These are phyloP conservation scores for Marsdenia floribunda DNA, from an alignment of 257 asterid species.

Conservation along the genomic window DNA sequence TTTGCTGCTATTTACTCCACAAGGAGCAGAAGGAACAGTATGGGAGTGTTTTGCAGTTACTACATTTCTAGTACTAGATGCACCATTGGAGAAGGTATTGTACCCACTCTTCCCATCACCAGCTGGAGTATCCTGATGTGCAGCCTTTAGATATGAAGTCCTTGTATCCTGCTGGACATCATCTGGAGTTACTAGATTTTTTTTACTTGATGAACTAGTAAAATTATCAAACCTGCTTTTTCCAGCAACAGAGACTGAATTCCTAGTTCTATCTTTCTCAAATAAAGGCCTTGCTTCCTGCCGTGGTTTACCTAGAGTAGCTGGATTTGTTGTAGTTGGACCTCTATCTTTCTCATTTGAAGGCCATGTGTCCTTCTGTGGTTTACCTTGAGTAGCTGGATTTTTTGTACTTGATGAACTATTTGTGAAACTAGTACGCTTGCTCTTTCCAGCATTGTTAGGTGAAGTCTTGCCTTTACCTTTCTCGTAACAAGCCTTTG, in stretches of 20 bases:
- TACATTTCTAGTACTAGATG: background rate
- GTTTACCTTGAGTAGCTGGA: conserved; percentile 8
- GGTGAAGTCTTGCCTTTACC: conserved; percentile 15
- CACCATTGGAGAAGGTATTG: conserved; percentile 6
- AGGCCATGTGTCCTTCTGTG: conserved; percentile 17
- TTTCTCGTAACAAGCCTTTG: conserved; percentile 15
- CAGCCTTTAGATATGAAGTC: conserved; percentile 15
- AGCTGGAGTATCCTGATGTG: conserved; percentile 14
- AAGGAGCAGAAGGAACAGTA: conserved; percentile 19
- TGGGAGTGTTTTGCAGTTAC: conserved; percentile 11
- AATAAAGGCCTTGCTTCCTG: conserved; percentile 16
- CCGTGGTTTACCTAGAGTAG: conserved; percentile 7
- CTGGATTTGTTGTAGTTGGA: conserved; percentile 8
- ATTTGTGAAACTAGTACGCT: conserved; percentile 9
- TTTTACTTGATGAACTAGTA: conserved; percentile 22
- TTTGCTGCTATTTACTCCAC: conserved; percentile 13
- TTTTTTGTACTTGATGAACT: conserved; percentile 20
- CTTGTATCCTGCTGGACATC: conserved; percentile 18
- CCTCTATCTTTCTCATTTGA: conserved; percentile 10
- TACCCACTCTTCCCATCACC: conserved; percentile 12
- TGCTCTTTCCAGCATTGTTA: conserved; percentile 5
- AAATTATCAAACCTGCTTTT: conserved; percentile 6
- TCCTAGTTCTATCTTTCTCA: conserved; percentile 12
- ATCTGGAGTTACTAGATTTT: conserved; percentile 9
- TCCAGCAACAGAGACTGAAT: conserved; percentile 14